A percentile compares a stretch with the other conserved stretches of the same genome.
Evolutionary conservation across 148 eudicot genomes (phyloP).

Genomic region (Chenopodium suecicum): DNA sequence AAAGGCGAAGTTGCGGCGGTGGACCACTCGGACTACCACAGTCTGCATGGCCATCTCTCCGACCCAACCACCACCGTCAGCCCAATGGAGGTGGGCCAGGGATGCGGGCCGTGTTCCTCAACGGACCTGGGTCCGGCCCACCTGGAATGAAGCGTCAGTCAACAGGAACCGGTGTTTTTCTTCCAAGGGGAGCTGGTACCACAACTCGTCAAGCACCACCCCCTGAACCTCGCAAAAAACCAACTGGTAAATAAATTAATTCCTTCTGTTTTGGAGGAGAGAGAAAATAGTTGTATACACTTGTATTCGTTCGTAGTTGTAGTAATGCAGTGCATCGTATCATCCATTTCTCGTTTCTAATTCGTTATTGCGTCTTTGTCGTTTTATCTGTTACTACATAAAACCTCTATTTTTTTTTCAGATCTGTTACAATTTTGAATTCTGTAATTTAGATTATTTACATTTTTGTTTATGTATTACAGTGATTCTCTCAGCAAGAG

Average conservation of each 20-base stretch:
- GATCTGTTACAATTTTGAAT: neutral
- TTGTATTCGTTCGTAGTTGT: too few species aligned
- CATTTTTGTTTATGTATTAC: conserved; percentile 22
- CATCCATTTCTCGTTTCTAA: conserved; percentile 13
- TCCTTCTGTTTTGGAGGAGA: neutral
- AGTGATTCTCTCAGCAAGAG: conserved; percentile 40
- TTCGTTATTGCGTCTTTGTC: conserved; percentile 11
- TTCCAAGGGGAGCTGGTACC: conserved; percentile 48
- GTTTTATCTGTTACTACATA: neutral
- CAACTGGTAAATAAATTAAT: conserved; percentile 36
- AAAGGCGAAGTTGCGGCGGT: conserved; percentile 22
- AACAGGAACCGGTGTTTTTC: conserved; percentile 77
- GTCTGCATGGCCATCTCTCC: conserved; percentile 47
- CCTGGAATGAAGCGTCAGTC: conserved; percentile 43
- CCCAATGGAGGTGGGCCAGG: conserved; percentile 8
- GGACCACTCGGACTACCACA: conserved; percentile 31
- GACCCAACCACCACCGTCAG: conserved; percentile 18
- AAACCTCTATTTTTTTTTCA: neutral
- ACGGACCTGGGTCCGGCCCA: conserved; percentile 24
- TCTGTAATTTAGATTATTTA: neutral
- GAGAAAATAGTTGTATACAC: too few species aligned
- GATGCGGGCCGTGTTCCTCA: conserved; percentile 21
- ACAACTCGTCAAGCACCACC: neutral
- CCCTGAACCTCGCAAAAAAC: conserved; percentile 47
- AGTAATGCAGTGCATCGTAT: neutral